Percentiles rank a stretch among this genome's conserved stretches.
Evolutionary conservation across 805 yeast species (phyloP).

Genomic region (Dipodascopsis uninucleata): DNA sequence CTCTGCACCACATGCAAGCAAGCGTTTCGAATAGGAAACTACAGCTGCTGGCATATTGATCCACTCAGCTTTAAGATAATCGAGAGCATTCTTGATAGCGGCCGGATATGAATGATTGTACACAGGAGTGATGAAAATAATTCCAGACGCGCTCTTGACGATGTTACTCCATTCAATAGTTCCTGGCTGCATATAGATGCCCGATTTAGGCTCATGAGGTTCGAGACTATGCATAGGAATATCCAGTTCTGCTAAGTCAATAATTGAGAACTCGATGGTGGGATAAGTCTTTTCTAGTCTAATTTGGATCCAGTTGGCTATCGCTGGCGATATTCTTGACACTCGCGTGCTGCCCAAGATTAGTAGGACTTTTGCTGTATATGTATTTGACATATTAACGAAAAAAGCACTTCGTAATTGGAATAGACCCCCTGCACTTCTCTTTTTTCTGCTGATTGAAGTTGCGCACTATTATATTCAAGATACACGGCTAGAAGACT

Average conservation of each 20-base stretch:
- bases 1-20: not conserved
- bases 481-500: too few species aligned
- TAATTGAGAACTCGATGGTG: slow-evolving; percentile 5
- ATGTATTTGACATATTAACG: too few species aligned
- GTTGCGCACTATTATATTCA: too few species aligned
- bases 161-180: slow-evolving; percentile 13
- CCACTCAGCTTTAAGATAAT: slow-evolving; percentile 40
- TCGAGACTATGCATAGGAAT: slow-evolving; percentile 12
- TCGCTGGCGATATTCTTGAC: slow-evolving; percentile 3
- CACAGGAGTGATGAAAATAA: slow-evolving; percentile 40
- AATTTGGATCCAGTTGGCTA: slow-evolving; percentile 9
- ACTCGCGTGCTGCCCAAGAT: slow-evolving; percentile 15
- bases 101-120: slow-evolving; percentile 43
- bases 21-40: slow-evolving; percentile 31
- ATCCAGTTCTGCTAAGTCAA: slow-evolving; percentile 13
- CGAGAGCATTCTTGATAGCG: slow-evolving; percentile 40
- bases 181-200: slow-evolving; percentile 15
- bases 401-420: too few species aligned
- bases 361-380: too few species aligned
- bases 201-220: slow-evolving; percentile 14
- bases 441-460: too few species aligned
- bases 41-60: slow-evolving; percentile 36
- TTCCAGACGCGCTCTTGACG: slow-evolving; percentile 28
- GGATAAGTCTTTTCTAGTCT: slow-evolving; percentile 1
- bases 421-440: too few species aligned